Base-by-base conservation (phyloP, 2,329 filamentous ascomycete species). In the Colletotrichum neosansevieriae region DNA sequence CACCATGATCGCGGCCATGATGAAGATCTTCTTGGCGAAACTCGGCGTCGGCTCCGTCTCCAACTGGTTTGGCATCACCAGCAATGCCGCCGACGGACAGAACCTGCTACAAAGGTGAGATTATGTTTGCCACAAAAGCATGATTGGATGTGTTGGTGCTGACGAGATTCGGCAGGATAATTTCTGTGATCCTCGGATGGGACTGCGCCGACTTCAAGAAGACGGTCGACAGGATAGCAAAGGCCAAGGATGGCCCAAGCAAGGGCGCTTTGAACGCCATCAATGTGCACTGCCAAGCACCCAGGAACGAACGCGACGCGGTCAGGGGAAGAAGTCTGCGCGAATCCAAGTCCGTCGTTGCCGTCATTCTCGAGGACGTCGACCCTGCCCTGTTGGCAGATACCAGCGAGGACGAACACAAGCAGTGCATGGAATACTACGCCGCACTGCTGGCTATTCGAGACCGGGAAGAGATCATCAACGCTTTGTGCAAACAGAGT, bases 1-100 rank as follows among this genome's bases (percentile, higher is more conserved):
- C 1, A 92, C 89, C 19, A 94, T 96, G 92, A 90, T 95, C 63
- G 92, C 86, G 74, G 92, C 86, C 66, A 90, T 95, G 85, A 85
- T 92, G 76, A 86, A 84, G 60, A 80, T 95, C 15, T 83, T 94
- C 15, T 83, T 96, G 13, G 89, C 92, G n/a, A 96, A 96, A 79
- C 81, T 94, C 64, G 92, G 91, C 71, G 83, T 95, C 4, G 89
- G 88, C 2, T 89, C 89, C 7, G 79, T 95, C 58, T 93, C 92
- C 4, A 94, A 94, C 76, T 95, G 91, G 91, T 85, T 94, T 11
- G 92, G 93, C 0, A 76, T 93, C 44, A 94, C 91, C 0, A 86
- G 87, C 53, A 88, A 88, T 53, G 87, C 90, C 0, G 89, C 93
- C 70, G 91, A 94, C 72, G 92, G 92, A 53, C 93, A 93, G 91